phyloP scores from a whole-genome alignment of 2,329 filamentous ascomycete genomes.

The Bipolaris oryzae region DNA sequence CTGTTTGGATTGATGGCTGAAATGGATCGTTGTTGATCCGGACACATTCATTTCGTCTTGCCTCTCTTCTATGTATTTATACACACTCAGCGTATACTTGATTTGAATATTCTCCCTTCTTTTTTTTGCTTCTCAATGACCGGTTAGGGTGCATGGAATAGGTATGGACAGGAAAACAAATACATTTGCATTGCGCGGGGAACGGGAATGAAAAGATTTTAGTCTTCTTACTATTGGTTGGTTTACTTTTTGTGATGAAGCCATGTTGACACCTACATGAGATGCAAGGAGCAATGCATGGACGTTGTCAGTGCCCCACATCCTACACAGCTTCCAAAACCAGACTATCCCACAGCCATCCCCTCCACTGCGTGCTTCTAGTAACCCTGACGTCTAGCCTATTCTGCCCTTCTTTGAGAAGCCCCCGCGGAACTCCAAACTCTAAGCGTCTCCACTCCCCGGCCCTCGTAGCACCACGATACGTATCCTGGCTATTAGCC shows the following conservation, averaged over 20 bases:
- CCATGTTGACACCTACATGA: too few relatives aligned
- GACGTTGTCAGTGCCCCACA: not conserved
- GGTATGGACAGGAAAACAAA: slow-evolving; percentile 8
- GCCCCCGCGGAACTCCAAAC: slow-evolving; percentile 41
- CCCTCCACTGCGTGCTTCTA: slow-evolving; percentile 47
- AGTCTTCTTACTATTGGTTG: not conserved
- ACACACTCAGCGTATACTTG: slow-evolving; percentile 5
- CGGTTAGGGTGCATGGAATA: slow-evolving; percentile 13
- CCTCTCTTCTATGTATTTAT: slow-evolving; percentile 17
- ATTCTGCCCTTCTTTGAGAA: slow-evolving; percentile 45
- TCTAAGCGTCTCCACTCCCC: slow-evolving; percentile 58
- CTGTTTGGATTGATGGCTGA: slow-evolving; percentile 4
- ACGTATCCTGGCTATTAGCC: slow-evolving; percentile 54
- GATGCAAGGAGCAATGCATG: not conserved
- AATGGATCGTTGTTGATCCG: slow-evolving; percentile 8
- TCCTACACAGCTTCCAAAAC: slow-evolving; percentile 44
- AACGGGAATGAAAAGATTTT: not conserved
- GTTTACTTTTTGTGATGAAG: not conserved
- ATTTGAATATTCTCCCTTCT: slow-evolving; percentile 2
- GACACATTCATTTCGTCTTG: slow-evolving; percentile 10
- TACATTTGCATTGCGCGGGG: slow-evolving; percentile 7
- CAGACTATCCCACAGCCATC: slow-evolving; percentile 53
- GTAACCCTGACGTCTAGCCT: slow-evolving; percentile 48
- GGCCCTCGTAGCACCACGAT: slow-evolving; percentile 55
- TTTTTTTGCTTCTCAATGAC: slow-evolving; percentile 3